Evolutionary conservation across 139 green algal species (phyloP).

Genomic region (Raphidocelis subcapitata): DNA sequence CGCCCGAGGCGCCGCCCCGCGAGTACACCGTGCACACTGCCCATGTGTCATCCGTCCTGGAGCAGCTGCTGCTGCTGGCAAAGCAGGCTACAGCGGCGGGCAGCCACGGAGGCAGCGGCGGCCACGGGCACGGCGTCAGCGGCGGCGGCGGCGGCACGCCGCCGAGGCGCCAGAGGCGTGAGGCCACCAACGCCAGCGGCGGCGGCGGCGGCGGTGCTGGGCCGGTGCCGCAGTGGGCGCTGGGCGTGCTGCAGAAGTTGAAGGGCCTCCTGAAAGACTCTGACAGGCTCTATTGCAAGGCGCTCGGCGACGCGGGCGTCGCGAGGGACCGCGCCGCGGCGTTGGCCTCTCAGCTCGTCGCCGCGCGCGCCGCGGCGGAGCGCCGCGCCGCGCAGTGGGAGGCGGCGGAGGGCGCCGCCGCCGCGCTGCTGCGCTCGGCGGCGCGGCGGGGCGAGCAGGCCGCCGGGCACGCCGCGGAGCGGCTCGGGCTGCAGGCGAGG

Average conservation of each 20-base stretch:
- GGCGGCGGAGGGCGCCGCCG: slow-evolving; percentile 12
- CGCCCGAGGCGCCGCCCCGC: not conserved
- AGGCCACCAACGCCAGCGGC: too few relatives aligned
- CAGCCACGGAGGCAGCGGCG: not conserved
- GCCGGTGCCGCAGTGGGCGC: too few relatives aligned
- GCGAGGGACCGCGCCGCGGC: not conserved
- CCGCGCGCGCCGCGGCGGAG: slow-evolving; percentile 14
- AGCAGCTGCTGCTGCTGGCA: slow-evolving; percentile 6
- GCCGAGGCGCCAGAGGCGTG: too few relatives aligned
- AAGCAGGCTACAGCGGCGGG: not conserved
- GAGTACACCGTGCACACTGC: slow-evolving; percentile 8
- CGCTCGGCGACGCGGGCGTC: too few relatives aligned
- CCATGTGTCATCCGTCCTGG: not conserved
- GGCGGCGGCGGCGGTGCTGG: too few relatives aligned
- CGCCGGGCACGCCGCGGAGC: slow-evolving; percentile 19
- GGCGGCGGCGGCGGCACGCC: too few relatives aligned
- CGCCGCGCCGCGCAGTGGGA: slow-evolving; percentile 4
- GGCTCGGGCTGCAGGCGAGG: slow-evolving; percentile 20
- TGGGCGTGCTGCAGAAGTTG: too few relatives aligned
- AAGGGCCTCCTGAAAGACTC: too few relatives aligned
- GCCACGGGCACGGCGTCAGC: not conserved
- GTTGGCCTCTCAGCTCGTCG: slow-evolving; percentile 17
- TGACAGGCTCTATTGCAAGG: too few relatives aligned
- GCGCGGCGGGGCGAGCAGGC: slow-evolving; percentile 13
- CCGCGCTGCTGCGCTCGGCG: slow-evolving; percentile 13